A percentile compares a stretch with the other conserved stretches of the same genome.
Evolutionary conservation across 768 basidiomycete genomes (phyloP).

Genomic region (Hydnomerulius pinastri): DNA sequence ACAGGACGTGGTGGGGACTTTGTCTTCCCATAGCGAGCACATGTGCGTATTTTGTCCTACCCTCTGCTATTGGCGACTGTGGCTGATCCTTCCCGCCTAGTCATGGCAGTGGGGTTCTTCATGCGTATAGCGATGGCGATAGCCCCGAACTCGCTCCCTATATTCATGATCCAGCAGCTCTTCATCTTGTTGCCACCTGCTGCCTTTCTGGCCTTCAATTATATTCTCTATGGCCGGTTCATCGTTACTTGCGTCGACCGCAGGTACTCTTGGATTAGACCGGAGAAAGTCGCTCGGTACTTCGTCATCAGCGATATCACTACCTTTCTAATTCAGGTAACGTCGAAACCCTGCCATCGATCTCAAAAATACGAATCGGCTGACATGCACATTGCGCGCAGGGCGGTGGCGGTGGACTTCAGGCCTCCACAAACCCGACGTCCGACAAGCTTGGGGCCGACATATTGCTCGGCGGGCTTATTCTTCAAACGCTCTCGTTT

Average conservation of each 20-base stretch:
- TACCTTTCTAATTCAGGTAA: conserved; percentile 25
- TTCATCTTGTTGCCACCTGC: conserved; percentile 24
- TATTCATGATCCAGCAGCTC: conserved; percentile 17
- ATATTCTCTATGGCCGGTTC: conserved; percentile 28
- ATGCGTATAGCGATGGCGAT: conserved; percentile 16
- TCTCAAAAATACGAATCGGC: background rate
- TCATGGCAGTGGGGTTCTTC: conserved; percentile 15
- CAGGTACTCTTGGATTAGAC: conserved; percentile 17
- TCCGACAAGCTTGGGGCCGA: conserved; percentile 3
- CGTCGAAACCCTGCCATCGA: background rate
- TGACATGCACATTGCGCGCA: background rate
- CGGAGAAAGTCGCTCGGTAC: conserved; percentile 13
- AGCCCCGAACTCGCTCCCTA: conserved; percentile 13
- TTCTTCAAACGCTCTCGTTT: conserved; percentile 19
- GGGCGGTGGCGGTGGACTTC: conserved; percentile 18
- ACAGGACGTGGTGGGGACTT: conserved; percentile 26
- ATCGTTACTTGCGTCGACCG: conserved; percentile 15
- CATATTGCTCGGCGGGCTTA: conserved; percentile 19
- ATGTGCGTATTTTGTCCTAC: conserved; percentile 7
- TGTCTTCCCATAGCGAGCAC: conserved; percentile 24
- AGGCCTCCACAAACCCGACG: conserved; percentile 1
- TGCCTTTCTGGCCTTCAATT: conserved; percentile 30
- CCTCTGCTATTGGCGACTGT: background rate
- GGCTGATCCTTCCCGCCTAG: background rate
- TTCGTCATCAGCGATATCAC: conserved; percentile 23